A percentile compares a stretch with the other conserved stretches of the same genome.
These are phyloP conservation scores for Sideroxylon spinosum DNA, from an alignment of 179 eudicot genomes.

Conservation along the genomic window DNA sequence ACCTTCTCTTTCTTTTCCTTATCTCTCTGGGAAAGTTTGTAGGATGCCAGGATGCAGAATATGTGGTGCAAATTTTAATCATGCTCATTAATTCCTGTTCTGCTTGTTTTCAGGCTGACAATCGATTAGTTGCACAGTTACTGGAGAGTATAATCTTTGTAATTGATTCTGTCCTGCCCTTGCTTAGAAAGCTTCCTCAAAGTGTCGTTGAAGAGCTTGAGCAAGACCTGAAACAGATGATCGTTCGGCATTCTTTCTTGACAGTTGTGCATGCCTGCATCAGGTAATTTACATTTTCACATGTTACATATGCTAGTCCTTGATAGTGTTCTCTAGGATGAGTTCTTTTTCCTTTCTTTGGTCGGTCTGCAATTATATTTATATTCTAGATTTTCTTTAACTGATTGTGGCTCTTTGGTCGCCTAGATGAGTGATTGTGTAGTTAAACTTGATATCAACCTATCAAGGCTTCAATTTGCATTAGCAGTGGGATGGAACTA, in stretches of 20 bases:
- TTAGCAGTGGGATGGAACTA: too few relatives aligned
- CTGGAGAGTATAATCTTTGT: conserved; percentile 85
- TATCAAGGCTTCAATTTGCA: too few relatives aligned
- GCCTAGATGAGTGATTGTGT: too few relatives aligned
- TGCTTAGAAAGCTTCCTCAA: conserved; percentile 77
- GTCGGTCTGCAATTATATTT: neutral
- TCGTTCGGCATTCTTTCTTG: conserved; percentile 95
- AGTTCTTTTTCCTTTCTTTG: neutral
- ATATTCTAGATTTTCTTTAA: neutral
- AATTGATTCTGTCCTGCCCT: conserved; percentile 83
- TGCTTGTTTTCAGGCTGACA: conserved; percentile 65
- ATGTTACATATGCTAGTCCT: neutral
- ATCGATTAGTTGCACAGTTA: conserved; percentile 62
- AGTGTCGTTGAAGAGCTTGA: conserved; percentile 85
- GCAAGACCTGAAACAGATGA: conserved; percentile 95
- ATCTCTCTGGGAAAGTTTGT: neutral
- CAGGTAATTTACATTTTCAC: conserved; percentile 50
- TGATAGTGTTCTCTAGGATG: neutral
- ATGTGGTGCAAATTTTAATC: neutral
- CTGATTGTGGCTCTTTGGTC: too few relatives aligned
- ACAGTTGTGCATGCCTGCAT: conserved; percentile 97
- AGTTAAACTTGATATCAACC: too few relatives aligned
- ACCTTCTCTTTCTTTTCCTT: neutral
- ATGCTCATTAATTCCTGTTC: conserved; percentile 5
- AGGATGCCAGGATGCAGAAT: neutral